phyloP scores from a whole-genome alignment of 1,139 yeast genomes.

The Suhomyces panamericanus region DNA sequence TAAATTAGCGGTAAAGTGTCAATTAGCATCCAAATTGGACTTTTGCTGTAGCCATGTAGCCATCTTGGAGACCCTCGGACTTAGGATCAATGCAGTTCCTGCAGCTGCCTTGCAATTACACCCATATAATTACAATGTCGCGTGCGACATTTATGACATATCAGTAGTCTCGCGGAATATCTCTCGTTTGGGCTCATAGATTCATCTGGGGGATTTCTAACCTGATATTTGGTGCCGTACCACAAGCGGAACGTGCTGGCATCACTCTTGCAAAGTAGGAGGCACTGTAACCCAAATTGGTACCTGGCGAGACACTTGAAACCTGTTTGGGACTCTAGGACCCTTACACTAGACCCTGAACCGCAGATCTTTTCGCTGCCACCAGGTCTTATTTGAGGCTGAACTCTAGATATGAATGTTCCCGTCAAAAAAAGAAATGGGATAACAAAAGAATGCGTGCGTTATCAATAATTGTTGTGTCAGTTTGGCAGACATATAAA shows the following conservation, averaged over 20 bases:
- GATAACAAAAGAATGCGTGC: background rate
- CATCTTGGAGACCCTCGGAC: background rate
- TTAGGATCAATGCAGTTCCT: background rate
- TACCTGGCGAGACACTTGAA: background rate
- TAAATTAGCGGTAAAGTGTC: too few species aligned
- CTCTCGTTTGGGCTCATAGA: background rate
- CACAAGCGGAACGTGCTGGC: background rate
- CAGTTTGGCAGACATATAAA: slow-evolving; percentile 1
- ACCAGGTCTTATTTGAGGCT: background rate
- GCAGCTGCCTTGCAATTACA: background rate
- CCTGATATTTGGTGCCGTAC: slow-evolving; percentile 1
- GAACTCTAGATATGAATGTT: background rate
- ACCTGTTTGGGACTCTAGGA: background rate
- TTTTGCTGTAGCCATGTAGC: background rate
- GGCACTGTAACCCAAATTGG: background rate
- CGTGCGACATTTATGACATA: slow-evolving; percentile 1
- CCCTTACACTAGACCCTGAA: background rate
- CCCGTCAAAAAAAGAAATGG: background rate
- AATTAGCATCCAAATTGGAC: too few species aligned
- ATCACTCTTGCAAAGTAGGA: background rate
- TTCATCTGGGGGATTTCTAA: background rate
- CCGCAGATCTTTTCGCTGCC: background rate
- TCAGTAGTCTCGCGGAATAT: background rate
- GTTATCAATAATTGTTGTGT: slow-evolving; percentile 1
- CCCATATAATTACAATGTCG: background rate